Conservation (phyloP, 2,329 filamentous ascomycete species). For the Colletotrichum liaoningense region DNA sequence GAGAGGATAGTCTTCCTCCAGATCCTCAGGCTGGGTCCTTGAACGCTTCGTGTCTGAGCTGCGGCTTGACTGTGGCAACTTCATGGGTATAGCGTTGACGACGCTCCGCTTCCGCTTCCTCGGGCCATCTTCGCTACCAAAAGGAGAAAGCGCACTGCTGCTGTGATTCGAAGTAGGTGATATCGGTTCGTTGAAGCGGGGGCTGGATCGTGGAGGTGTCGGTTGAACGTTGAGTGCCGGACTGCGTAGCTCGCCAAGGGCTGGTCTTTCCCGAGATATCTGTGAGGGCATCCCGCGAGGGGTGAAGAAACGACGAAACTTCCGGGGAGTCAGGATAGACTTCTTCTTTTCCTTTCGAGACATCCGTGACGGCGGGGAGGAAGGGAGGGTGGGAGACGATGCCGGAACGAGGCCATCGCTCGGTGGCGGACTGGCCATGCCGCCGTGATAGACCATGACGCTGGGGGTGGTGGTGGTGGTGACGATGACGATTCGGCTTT, state of each 20-base stretch:
- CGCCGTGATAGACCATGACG: constrained; percentile 31
- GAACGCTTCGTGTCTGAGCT: constrained; percentile 17
- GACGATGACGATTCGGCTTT: not conserved
- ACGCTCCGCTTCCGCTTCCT: constrained; percentile 36
- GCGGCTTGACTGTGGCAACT: constrained; percentile 22
- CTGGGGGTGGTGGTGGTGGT: not conserved
- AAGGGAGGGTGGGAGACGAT: constrained; percentile 38
- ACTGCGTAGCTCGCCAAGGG: constrained; percentile 54
- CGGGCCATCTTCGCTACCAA: constrained; percentile 25
- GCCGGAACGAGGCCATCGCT: constrained; percentile 36
- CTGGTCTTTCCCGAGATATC: constrained; percentile 51
- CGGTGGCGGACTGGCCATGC: constrained; percentile 37
- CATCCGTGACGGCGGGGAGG: constrained; percentile 39
- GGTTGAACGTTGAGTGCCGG: constrained; percentile 48
- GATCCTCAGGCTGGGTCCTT: constrained; percentile 15
- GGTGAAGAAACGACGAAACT: constrained; percentile 65
- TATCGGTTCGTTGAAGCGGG: not conserved
- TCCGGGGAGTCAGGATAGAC: constrained; percentile 65
- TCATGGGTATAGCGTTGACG: constrained; percentile 30
- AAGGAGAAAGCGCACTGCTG: constrained; percentile 23
- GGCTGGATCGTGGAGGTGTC: constrained; percentile 29
- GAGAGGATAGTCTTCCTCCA: constrained; percentile 18
- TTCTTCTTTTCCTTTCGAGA: constrained; percentile 58
- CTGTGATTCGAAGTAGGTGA: constrained; percentile 19
- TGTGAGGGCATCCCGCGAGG: constrained; percentile 55